phyloP scores from a whole-genome alignment of 495 filamentous ascomycete species.

The Penicillium longicatenatum region DNA sequence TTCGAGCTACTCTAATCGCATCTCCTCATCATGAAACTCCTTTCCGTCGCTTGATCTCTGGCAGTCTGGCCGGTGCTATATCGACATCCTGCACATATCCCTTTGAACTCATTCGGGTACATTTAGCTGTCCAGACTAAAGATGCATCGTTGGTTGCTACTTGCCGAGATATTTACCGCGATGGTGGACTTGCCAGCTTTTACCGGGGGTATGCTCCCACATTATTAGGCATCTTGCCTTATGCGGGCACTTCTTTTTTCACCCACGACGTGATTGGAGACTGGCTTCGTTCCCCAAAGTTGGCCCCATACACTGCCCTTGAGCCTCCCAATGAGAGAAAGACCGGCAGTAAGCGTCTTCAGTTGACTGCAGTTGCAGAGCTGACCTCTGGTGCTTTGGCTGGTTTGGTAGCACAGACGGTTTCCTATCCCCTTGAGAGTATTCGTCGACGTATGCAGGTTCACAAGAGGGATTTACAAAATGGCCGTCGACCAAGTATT shows the following conservation, averaged over 20 bases:
- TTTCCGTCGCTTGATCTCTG: conserved; percentile 73
- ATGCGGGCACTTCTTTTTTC: conserved; percentile 93
- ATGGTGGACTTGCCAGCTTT: conserved; percentile 81
- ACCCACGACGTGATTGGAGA: conserved; percentile 89
- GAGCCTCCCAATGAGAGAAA: conserved; percentile 32
- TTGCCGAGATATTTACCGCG: conserved; percentile 80
- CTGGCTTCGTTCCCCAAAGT: conserved; percentile 63
- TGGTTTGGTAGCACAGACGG: conserved; percentile 85
- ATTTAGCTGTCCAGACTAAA: conserved; percentile 90
- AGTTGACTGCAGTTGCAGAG: conserved; percentile 74
- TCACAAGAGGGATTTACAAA: conserved; percentile 81
- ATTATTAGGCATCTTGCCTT: conserved; percentile 90
- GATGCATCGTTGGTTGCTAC: conserved; percentile 64
- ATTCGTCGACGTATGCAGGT: conserved; percentile 94
- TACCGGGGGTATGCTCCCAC: conserved; percentile 93
- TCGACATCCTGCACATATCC: conserved; percentile 96
- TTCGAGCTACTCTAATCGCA: conserved; percentile 73
- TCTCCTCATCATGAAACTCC: conserved; percentile 74
- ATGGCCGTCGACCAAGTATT: conserved; percentile 76
- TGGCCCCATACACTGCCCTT: conserved; percentile 70
- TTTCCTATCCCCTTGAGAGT: conserved; percentile 90
- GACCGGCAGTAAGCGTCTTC: conserved; percentile 30
- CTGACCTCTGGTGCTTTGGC: conserved; percentile 83
- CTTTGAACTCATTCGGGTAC: conserved; percentile 87
- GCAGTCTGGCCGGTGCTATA: conserved; percentile 79